A percentile compares a stretch with the other conserved stretches of the same genome.
phyloP scores from a whole-genome alignment of 176 grass and related monocot species.

The Urochloa ruziziensis region DNA sequence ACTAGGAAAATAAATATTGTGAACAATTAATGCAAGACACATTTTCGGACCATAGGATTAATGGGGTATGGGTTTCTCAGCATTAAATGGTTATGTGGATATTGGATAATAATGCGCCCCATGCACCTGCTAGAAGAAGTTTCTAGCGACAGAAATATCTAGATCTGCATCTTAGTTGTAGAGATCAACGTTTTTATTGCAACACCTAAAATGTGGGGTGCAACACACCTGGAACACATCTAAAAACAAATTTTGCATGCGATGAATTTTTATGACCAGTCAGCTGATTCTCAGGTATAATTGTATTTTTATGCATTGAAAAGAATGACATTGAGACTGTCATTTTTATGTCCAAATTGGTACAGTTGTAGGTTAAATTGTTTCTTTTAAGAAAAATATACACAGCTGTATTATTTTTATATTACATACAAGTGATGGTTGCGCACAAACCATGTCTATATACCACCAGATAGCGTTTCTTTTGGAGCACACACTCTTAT shows the following conservation, averaged over 20 bases:
- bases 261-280: not conserved
- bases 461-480: not conserved
- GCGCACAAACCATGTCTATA: not conserved
- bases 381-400: not conserved
- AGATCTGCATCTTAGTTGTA: slow-evolving; percentile 12
- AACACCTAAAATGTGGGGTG: not conserved
- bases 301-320: not conserved
- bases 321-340: not conserved
- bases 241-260: not conserved
- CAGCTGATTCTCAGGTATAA: not conserved
- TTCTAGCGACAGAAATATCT: slow-evolving; percentile 33
- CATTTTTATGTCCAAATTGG: not conserved
- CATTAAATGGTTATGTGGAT: slow-evolving; percentile 33
- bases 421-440: not conserved
- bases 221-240: too few species aligned
- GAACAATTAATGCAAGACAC: not conserved
- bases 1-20: slow-evolving; percentile 2
- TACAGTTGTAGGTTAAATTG: not conserved
- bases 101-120: slow-evolving; percentile 21
- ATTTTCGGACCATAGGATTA: not conserved
- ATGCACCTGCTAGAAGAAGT: slow-evolving; percentile 1
- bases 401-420: not conserved
- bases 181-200: slow-evolving; percentile 24
- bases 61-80: slow-evolving; percentile 17
- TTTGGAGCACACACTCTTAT: slow-evolving; percentile 1